Evolutionary conservation across 768 basidiomycete genomes (phyloP), one percentile per base, ranked within the genome.

Genomic region (Tephrocybe sp.): DNA sequence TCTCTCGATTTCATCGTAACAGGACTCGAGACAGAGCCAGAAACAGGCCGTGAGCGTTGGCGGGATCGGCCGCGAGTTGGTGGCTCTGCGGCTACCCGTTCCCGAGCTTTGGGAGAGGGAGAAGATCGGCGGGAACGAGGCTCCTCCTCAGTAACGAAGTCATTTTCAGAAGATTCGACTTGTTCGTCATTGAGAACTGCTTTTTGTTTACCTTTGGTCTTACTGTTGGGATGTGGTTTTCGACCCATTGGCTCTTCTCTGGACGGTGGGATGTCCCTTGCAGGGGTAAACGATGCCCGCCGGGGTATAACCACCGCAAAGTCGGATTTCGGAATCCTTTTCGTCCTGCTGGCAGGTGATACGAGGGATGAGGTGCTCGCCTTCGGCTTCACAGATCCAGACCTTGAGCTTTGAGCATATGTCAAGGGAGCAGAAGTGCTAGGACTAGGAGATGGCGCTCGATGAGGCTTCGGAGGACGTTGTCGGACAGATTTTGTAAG

Each of bases 121-220:
- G 57, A 47, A 19, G 56, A 57, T 51, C 62, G 57, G 61, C 66
- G 60, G 8, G 50, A 59, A 57, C 38, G 52, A 46, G 48, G 58
- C 49, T 23, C 42, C 49, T 23, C 42, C 49, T n/a, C 57, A 27
- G 16, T 15, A 21, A 38, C 16, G 37, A 38, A 38, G 37, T 38
- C n/a, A 7, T 34, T 15, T 34, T 34, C 11, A 4, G 15, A 4
- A 12, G 33, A 15, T 11, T 45, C 38, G 29, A 45, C 47, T 53
- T 3, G 45, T 24, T 45, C 37, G 12, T 56, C 36, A 27, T 4
- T 19, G 44, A 29, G 39, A 30, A 21, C 24, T 4, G 39, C 45
- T 29, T 54, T 53, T 21, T 49, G 40, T 47, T 55, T 59, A 3
- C 58, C 53, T 22, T 62, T 62, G 42, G 45, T 37, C 31, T 36